These are phyloP conservation scores for Calycina herbarum DNA, from an alignment of 2,329 filamentous ascomycete genomes.

Conservation along the genomic window DNA sequence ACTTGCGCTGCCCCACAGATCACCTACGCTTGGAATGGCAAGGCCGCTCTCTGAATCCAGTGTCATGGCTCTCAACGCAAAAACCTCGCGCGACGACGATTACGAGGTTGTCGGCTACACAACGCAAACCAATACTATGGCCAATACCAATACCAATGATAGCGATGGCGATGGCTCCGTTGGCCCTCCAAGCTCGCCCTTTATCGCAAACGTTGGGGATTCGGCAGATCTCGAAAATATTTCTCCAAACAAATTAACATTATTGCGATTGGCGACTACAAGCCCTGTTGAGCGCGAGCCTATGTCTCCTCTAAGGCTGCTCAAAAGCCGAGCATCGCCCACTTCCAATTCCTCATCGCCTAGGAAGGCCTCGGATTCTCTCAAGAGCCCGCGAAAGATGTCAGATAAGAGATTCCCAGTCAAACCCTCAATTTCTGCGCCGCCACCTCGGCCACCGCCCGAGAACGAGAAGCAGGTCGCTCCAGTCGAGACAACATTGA, in stretches of 20 bases:
- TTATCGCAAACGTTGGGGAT: conserved; percentile 29
- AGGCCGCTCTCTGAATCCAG: conserved; percentile 25
- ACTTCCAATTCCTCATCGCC: conserved; percentile 24
- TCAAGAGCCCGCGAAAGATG: conserved; percentile 48
- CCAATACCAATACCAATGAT: conserved; percentile 19
- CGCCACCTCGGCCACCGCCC: conserved; percentile 30
- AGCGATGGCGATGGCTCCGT: conserved; percentile 28
- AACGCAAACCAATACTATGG: conserved; percentile 17
- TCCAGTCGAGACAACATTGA: conserved; percentile 26
- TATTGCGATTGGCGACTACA: conserved; percentile 25
- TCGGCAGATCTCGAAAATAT: conserved; percentile 33
- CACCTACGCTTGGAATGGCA: conserved; percentile 27
- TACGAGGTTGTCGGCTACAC: conserved; percentile 33
- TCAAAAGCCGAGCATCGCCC: conserved; percentile 34
- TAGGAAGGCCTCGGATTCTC: conserved; percentile 21
- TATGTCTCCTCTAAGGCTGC: conserved; percentile 32
- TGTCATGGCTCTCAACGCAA: conserved; percentile 28
- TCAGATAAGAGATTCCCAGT: conserved; percentile 63
- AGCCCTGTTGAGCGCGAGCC: conserved; percentile 31
- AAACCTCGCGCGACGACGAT: conserved; percentile 21
- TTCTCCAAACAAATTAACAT: conserved; percentile 30
- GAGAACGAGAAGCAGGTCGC: conserved; percentile 37
- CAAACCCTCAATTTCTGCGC: conserved; percentile 44
- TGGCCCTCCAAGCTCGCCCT: conserved; percentile 35
- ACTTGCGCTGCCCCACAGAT: conserved; percentile 7